Evolutionary conservation across 257 asterid species (phyloP), one percentile per base, ranked within the genome.

Genomic region (Voacanga thouarsii): DNA sequence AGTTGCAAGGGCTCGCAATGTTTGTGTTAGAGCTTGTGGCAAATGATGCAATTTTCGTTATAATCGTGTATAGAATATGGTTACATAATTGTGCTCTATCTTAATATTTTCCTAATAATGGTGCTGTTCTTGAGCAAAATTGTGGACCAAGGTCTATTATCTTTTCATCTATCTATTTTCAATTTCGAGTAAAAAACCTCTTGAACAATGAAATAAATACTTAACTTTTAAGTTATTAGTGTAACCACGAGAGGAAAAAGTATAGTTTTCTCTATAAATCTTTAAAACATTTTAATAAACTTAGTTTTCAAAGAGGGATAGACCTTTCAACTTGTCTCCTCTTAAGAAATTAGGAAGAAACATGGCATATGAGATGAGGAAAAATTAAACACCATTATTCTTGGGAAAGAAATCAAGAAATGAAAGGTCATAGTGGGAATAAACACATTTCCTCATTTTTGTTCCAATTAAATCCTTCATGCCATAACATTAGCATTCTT

Each of bases 331-430:
- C 49, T 50, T 67, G 83, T 80, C 83, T 74, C 63, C 79, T 7
- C 71, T n/a, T 56, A 67, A 28, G 28, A 55, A 75, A 67, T 74
- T 43, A 59, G 55, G 72, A 75, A 75, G 76, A 67, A 80, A 80
- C 79, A 80, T 74, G 71, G 71, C 79, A 75, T 68, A 67, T 77
- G 85, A 63, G 53, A 33, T 45, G 7, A 75, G 53, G 79, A 74
- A 70, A 61, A 76, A 75, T n/a, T 67, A 60, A 64, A 74, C 72
- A 80, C 41, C 76, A 76, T 37, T 72, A 75, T 93, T 93, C 83
- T 90, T 93, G 53, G 89, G 96, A 81, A 89, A 83, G 82, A 89
- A 87, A 85, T 93, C 96, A 59, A 91, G 83, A 81, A 88, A 80
- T 55, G 89, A 86, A 78, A 86, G 89, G 89, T 86, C 80, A 81